phyloP scores from a whole-genome alignment of 768 basidiomycete species.

The Boletus speciosus region DNA sequence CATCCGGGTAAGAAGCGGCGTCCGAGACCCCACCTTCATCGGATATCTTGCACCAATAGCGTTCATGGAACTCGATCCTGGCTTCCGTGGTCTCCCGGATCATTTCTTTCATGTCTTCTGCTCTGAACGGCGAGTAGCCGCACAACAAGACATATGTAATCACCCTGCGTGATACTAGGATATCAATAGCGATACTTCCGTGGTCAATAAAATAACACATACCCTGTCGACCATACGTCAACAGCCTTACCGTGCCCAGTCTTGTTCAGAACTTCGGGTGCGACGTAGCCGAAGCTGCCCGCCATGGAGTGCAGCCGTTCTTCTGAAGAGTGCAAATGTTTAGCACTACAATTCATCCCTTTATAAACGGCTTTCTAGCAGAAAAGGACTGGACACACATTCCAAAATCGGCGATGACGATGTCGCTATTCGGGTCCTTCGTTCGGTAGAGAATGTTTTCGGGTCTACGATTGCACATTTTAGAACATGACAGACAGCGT shows the following conservation, averaged over 20 bases:
- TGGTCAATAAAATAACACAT: constrained; percentile 20
- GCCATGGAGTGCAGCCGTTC: constrained; percentile 72
- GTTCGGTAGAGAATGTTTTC: constrained; percentile 96
- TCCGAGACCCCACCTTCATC: constrained; percentile 49
- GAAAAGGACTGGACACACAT: constrained; percentile 54
- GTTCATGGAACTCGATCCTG: constrained; percentile 86
- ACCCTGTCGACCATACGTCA: constrained; percentile 94
- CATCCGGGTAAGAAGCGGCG: neutral
- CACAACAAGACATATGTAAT: constrained; percentile 95
- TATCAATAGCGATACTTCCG: neutral
- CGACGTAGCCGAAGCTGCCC: constrained; percentile 85
- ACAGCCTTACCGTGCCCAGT: constrained; percentile 89
- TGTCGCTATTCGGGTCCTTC: constrained; percentile 67
- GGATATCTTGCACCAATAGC: constrained; percentile 92
- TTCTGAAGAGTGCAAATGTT: constrained; percentile 69
- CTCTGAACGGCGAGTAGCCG: constrained; percentile 93
- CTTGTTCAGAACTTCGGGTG: constrained; percentile 82
- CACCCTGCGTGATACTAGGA: constrained; percentile 47
- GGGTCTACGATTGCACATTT: constrained; percentile 48
- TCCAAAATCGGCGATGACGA: constrained; percentile 97
- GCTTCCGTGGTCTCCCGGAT: constrained; percentile 82
- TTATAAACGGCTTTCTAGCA: neutral
- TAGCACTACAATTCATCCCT: constrained; percentile 52
- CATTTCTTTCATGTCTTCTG: constrained; percentile 71
- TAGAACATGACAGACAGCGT: neutral